Base-by-base conservation (phyloP, 345 rosid genomes). In the Citrus hindsii region DNA sequence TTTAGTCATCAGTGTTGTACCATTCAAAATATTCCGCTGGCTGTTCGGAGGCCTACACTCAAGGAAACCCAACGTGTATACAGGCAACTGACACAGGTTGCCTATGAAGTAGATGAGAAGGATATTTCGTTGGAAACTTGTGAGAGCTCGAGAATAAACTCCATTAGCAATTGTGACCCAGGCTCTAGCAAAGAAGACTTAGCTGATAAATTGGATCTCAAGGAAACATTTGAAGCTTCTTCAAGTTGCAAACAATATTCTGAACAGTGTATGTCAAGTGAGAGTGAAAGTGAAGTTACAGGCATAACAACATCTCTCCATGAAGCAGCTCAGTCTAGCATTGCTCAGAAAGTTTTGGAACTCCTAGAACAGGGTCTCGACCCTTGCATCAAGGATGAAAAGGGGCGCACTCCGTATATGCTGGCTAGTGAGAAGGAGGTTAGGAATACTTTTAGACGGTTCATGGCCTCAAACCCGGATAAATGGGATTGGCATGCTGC, bases 401-500 rank as follows among this genome's bases (percentile, higher is more conserved):
- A 90, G 81, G 97, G 94, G 35, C 83, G 84, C 79, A 90, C 98
- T 25, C 95, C 98, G 8, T 94, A 94, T 76, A 79, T 88, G 91
- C 80, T 96, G 80, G 90, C 99, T 66, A 86, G 81, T 82, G 97
- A 96, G 62, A 96, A 92, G 86, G 99, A 96, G 85, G 89, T 88
- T 69, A 88, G 98, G 81, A 92, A 96, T 82, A 78, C 76, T 79
- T 96, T 94, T 76, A 89, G 99, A 81, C 89, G 99, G 69, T 96
- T 87, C 69, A 94, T 94, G 99, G 97, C 98, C 9, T 82, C 80
- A 81, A 90, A 96, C 85, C 89, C 79, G 78, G 93, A 94, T 74
- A 91, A 83, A 78, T 96, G 99, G 98, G 92, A 96, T 82, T 96
- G 99, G 98, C 84, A 85, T 75, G 88, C 97, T 86, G 99, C 99